These are phyloP conservation scores for Puya raimondii DNA, from an alignment of 176 grass and related monocot genomes.

Conservation along the genomic window DNA sequence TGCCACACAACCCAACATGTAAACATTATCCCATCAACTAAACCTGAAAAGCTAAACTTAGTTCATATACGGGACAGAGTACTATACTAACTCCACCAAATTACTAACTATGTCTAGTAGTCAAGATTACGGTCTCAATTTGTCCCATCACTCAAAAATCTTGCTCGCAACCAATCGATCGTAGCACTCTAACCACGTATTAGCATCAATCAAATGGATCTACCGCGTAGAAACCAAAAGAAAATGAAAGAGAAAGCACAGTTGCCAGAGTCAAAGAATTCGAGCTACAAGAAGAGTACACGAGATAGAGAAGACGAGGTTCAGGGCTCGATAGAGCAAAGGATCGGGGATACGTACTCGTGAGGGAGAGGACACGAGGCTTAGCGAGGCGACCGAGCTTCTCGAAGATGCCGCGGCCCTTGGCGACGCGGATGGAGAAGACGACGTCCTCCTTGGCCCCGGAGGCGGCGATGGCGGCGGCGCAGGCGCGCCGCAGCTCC, in stretches of 20 bases:
- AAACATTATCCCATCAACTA: too few species aligned
- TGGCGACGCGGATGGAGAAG: slow-evolving; percentile 91
- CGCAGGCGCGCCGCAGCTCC: slow-evolving; percentile 68
- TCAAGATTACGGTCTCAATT: not conserved
- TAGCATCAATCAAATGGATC: not conserved
- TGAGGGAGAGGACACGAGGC: slow-evolving; percentile 82
- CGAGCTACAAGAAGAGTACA: not conserved
- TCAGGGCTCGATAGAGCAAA: too few species aligned
- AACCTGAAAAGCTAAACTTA: too few species aligned
- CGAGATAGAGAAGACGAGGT: not conserved
- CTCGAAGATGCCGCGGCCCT: slow-evolving; percentile 95
- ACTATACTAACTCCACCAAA: too few species aligned
- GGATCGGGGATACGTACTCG: slow-evolving; percentile 24
- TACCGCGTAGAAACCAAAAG: not conserved
- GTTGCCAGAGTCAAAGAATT: slow-evolving; percentile 2
- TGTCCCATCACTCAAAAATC: not conserved
- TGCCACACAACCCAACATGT: too few species aligned
- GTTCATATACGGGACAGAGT: too few species aligned
- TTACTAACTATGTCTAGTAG: not conserved
- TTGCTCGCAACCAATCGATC: too few species aligned
- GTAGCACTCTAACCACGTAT: not conserved
- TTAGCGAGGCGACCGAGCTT: slow-evolving; percentile 90
- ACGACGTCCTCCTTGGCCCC: slow-evolving; percentile 59
- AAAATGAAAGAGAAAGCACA: not conserved
- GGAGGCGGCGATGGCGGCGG: slow-evolving; percentile 56